Evolutionary conservation across 129 eudicot genomes (phyloP), one percentile per base, ranked within the genome.

Genomic region (Escallonia herrerae): DNA sequence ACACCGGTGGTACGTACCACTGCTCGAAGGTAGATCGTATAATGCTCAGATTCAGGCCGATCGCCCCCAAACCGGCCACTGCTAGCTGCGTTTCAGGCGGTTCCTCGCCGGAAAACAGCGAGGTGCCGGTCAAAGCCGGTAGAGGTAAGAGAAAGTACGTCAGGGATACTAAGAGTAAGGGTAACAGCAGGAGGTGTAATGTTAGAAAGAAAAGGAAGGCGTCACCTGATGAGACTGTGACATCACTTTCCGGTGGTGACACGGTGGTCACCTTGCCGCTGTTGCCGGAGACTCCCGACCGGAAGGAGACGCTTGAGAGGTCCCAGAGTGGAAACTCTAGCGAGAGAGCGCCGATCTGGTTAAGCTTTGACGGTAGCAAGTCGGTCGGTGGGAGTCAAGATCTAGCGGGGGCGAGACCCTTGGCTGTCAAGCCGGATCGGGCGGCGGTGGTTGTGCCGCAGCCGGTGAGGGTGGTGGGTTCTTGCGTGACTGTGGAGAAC

Each of bases 21-120:
- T 71, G 73, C 76, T 76, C 87, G 0, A 84, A 85, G 55, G 72
- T 91, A n/a, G 81, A 91, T 14, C 69, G 71, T 49, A 88, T 87
- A 66, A 85, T 91, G 96, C 81, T 83, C 38, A 82, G 68, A 58
- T 87, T 74, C 62, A 66, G 97, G 62, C 97, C 96, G 6, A 91
- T 91, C 12, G 97, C 96, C 0, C 97, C 97, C 4, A 91, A 91
- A 64, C 97, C 97, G 6, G 77, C 72, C 2, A 40, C 74, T 8
- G 72, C 71, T 5, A 81, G 79, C 22, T 71, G 79, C 2, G 76
- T 54, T 22, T 74, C 89, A 15, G 82, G 83, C 2, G 80, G 76
- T 38, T 77, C 85, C 43, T 11, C 55, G 63, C 67, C 76, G 52
- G 82, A 77, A 6, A 60, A 60, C 43, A 50, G 58, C 62, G 71